Conservation (phyloP, 352 stramenopile genomes). For the Phytophthora pinifolia region DNA sequence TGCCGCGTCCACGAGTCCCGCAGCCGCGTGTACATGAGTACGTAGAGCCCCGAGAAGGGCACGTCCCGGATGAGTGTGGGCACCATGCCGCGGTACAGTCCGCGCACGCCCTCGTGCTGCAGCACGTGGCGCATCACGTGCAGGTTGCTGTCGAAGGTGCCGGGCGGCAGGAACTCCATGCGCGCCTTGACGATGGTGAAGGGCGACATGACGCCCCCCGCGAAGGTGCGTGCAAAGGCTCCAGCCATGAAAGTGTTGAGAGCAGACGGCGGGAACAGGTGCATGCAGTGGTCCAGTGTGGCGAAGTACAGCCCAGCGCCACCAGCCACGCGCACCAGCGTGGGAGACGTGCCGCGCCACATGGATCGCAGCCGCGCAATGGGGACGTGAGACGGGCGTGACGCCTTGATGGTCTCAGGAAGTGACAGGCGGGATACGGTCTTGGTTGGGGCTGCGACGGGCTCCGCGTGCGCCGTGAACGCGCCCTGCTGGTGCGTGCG, state of each 20-base stretch:
- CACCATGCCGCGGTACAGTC: slow-evolving; percentile 85
- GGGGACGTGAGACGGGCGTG: slow-evolving; percentile 18
- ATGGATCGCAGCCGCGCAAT: slow-evolving; percentile 55
- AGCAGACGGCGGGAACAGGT: slow-evolving; percentile 48
- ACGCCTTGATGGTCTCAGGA: slow-evolving; percentile 24
- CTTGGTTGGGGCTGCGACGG: slow-evolving; percentile 3
- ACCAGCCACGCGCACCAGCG: slow-evolving; percentile 76
- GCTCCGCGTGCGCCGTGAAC: slow-evolving; percentile 41
- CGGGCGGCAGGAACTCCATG: slow-evolving; percentile 80
- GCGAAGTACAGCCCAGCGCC: slow-evolving; percentile 86
- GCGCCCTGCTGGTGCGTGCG: slow-evolving; percentile 84
- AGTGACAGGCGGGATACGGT: slow-evolving; percentile 12
- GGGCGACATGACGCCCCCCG: slow-evolving; percentile 74
- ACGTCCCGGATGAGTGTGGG: slow-evolving; percentile 87
- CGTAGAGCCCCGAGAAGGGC: slow-evolving; percentile 88
- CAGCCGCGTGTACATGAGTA: slow-evolving; percentile 82
- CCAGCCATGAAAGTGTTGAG: slow-evolving; percentile 82
- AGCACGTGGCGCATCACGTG: slow-evolving; percentile 70
- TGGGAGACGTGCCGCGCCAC: slow-evolving; percentile 83
- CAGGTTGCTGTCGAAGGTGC: slow-evolving; percentile 61
- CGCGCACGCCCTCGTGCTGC: slow-evolving; percentile 61
- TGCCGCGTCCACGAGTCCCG: slow-evolving; percentile 46
- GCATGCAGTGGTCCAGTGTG: slow-evolving; percentile 71
- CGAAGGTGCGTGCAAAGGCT: slow-evolving; percentile 85
- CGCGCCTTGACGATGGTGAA: slow-evolving; percentile 87